These are phyloP conservation scores for Helicostylum pulchrum DNA, from an alignment of 192 early-diverging fungal genomes.

Conservation along the genomic window DNA sequence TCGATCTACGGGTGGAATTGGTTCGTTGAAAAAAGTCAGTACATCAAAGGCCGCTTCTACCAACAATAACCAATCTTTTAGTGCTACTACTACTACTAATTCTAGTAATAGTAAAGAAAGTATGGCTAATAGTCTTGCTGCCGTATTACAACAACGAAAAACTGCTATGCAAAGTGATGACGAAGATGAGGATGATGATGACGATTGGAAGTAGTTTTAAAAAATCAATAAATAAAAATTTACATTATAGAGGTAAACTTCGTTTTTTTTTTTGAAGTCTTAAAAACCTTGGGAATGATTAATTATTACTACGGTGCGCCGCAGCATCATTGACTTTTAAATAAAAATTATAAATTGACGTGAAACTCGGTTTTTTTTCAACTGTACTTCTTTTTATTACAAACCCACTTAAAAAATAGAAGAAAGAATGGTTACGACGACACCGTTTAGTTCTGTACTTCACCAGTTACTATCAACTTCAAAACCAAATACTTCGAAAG, in stretches of 20 bases:
- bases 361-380: too few species aligned
- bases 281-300: too few species aligned
- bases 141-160: conserved; percentile 22
- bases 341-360: too few species aligned
- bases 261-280: too few species aligned
- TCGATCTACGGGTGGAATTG: conserved; percentile 45
- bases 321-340: too few species aligned
- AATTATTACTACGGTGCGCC: too few species aligned
- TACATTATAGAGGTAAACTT: too few species aligned
- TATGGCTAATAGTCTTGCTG: conserved; percentile 22
- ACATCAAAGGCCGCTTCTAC: background rate
- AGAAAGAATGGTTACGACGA: too few species aligned
- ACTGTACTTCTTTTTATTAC: too few species aligned
- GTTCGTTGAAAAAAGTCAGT: conserved; percentile 37
- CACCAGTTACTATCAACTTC: conserved; percentile 14
- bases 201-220: conserved; percentile 30
- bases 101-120: background rate
- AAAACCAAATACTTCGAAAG: background rate
- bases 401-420: too few species aligned
- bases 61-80: background rate
- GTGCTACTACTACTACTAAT: background rate
- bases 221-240: too few species aligned
- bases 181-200: conserved; percentile 32
- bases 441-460: conserved; percentile 18
- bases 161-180: conserved; percentile 31